Conservation (phyloP, 2,329 filamentous ascomycete species). For the Coniochaeta hoffmannii region DNA sequence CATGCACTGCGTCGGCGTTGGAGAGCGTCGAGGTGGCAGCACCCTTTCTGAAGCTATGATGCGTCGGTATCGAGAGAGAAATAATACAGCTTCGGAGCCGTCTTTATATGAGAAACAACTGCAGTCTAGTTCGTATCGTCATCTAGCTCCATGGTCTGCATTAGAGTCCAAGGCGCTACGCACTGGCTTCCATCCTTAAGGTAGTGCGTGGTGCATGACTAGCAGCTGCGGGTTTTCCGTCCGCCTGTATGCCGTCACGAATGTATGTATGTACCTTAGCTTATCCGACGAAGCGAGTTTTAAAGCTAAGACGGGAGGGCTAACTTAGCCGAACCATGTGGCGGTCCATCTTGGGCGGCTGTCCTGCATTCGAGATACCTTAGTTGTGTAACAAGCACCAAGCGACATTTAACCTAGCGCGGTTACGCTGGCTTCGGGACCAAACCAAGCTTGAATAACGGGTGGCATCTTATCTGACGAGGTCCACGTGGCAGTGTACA, state of each 20-base stretch:
- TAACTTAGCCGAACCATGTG: slow-evolving; percentile 1
- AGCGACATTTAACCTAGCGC: background rate
- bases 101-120: background rate
- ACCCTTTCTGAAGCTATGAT: background rate
- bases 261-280: too few relatives aligned
- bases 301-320: background rate
- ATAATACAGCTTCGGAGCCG: background rate
- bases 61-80: background rate
- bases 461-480: background rate
- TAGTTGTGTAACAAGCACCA: slow-evolving; percentile 2
- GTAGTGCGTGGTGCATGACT: background rate
- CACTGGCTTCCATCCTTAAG: background rate
- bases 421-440: background rate
- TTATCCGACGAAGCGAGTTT: background rate
- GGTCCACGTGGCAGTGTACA: background rate
- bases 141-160: too few relatives aligned
- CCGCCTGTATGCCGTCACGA: background rate
- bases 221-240: background rate
- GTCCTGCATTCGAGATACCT: background rate
- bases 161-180: background rate
- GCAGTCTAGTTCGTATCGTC: too few relatives aligned
- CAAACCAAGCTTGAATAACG: background rate
- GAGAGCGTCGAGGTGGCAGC: background rate
- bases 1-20: background rate
- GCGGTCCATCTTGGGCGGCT: too few relatives aligned